Evolutionary conservation across 176 grass and related monocot species (phyloP), one percentile per base, ranked within the genome.

Genomic region (Cenchrus fungigraminus): DNA sequence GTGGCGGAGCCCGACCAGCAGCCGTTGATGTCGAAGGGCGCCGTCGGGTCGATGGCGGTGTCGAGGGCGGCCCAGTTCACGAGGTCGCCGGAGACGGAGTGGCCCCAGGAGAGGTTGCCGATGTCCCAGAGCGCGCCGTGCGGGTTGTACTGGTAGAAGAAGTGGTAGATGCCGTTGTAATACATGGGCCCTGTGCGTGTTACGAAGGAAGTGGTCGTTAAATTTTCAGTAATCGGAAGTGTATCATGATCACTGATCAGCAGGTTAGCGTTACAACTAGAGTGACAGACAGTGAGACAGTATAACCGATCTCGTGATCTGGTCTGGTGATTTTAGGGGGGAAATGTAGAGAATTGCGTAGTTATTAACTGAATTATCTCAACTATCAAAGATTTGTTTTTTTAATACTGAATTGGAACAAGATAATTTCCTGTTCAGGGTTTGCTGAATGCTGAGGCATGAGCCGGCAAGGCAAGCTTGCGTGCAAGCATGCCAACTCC

Each of bases 91-190:
- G 95, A 94, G 74, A 94, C 65, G 25, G 92, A 97, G 86, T 97
- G 95, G 22, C 83, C 95, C 95, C 92, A 94, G 0, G 86, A 83
- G 8, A 97, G 84, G 64, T 89, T 92, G 83, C 92, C 92, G 65
- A 58, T 64, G 76, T 75, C 92, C 95, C 95, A 94, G 5, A 84
- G 79, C 51, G 92, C 13, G 28, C 86, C 78, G 4, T 79, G 43
- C 8, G 92, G 92, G 31, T 97, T 97, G 86, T 92, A 91, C 84
- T 97, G 95, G 92, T 92, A 97, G 78, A 97, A 97, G 4, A 97
- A 53, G 50, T 94, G 92, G 88, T 94, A 97, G 5, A 92, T 8
- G 12, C 95, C 92, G 56, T 94, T 89, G 79, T 84, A 80, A 45
- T 97, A 97, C 92, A 97, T 78, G 12, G 92, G 92, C 19, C 92